Base-by-base conservation (phyloP, 352 stramenopile genomes). In the Pythium aquatile region DNA sequence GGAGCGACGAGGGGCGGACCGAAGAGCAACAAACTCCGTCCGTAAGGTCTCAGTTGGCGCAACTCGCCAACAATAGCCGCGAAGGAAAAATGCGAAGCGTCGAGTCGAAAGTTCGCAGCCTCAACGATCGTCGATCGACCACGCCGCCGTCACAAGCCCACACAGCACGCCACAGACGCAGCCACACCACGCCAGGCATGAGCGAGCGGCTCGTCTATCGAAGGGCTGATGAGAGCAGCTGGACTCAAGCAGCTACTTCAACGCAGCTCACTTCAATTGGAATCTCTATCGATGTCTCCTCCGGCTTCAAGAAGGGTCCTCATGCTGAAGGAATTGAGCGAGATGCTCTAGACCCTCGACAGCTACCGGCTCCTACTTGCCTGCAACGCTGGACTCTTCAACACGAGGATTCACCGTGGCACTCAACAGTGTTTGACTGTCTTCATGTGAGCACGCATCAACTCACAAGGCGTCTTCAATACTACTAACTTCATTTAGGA, bases 401-500 rank as follows among this genome's bases (percentile, higher is more conserved):
- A 35, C 8, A 5, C 5, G 5, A 35, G 32, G 5, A 35, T 35
- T 5, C 8, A 35, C 8, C 5, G 5, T 35, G 32, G 5, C 32
- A 9, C 5, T 35, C 20, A 24, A 24, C 20, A 24, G 32, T 35
- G 32, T 35, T 35, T 35, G 32, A 9, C 32, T 9, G 32, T 9
- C 32, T 9, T 35, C 32, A 5, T 35, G 32, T 9, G 5, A 35
- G 32, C 32, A 35, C 32, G 5, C 32, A 9, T 35, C 32, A 35
- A 35, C 32, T 17, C 10, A 4, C 8, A 42, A 42, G 6, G 44
- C 44, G 20, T 29, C n/a, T 51, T 51, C 17, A 51, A 51, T 51
- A 51, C 44, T 51, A 51, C 44, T 9, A 51, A 51, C 44, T 51
- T 51, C 44, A 51, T 51, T 51, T 51, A 51, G 40, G 40, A 47